Evolutionary conservation across 2,329 filamentous ascomycete genomes (phyloP).

Genomic region (Venturiaceae sp.): DNA sequence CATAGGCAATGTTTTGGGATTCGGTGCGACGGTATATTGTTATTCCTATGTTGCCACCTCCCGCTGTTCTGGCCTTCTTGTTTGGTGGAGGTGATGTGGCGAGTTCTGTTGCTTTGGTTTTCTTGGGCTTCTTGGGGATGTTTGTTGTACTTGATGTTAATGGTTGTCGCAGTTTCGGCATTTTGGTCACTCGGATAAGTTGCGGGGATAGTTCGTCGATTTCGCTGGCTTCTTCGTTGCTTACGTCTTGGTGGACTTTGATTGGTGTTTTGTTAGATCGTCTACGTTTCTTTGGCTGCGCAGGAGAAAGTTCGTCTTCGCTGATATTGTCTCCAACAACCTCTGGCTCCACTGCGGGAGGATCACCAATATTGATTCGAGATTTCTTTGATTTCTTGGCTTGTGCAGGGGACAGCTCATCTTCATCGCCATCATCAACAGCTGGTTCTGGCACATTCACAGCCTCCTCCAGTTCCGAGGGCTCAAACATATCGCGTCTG

Average conservation of each 20-base stretch:
- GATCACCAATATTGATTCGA: not conserved
- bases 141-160: not conserved
- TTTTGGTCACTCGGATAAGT: not conserved
- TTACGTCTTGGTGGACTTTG: not conserved
- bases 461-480: not conserved
- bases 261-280: not conserved
- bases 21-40: conserved; percentile 52
- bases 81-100: not conserved
- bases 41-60: conserved; percentile 36
- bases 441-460: not conserved
- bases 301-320: conserved; percentile 6
- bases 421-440: not conserved
- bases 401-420: conserved; percentile 1
- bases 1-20: conserved; percentile 29
- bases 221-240: not conserved
- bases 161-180: not conserved
- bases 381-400: not conserved
- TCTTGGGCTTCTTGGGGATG: not conserved
- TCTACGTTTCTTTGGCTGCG: not conserved
- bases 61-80: not conserved
- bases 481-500: not conserved
- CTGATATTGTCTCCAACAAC: not conserved
- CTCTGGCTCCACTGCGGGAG: not conserved
- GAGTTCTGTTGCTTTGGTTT: not conserved
- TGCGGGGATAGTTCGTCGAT: conserved; percentile 1